Evolutionary conservation across 805 yeast species (phyloP).

Genomic region (Candida michaelii): DNA sequence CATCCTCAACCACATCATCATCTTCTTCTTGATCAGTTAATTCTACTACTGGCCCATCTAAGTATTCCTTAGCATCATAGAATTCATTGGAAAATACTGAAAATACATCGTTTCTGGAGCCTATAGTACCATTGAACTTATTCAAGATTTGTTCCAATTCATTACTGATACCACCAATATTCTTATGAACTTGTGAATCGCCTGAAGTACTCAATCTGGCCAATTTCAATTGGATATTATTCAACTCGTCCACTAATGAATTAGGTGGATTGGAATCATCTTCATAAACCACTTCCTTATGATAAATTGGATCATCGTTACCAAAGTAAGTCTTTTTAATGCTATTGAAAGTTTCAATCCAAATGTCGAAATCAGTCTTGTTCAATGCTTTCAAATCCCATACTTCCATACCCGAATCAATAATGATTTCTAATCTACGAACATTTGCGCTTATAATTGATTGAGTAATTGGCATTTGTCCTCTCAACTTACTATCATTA

Average conservation of each 20-base stretch:
- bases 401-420: slow-evolving; percentile 93
- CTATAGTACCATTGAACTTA: slow-evolving; percentile 13
- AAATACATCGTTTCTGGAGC: slow-evolving; percentile 20
- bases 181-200: background rate
- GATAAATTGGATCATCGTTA: slow-evolving; percentile 7
- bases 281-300: slow-evolving; percentile 14
- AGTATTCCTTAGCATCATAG: slow-evolving; percentile 66
- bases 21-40: slow-evolving; percentile 22
- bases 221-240: slow-evolving; percentile 15
- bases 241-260: slow-evolving; percentile 19
- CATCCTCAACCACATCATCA: slow-evolving; percentile 17
- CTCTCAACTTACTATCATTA: slow-evolving; percentile 72
- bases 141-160: slow-evolving; percentile 21
- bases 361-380: slow-evolving; percentile 65
- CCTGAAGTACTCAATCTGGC: slow-evolving; percentile 1
- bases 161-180: slow-evolving; percentile 12
- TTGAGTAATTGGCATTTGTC: slow-evolving; percentile 84
- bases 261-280: slow-evolving; percentile 3
- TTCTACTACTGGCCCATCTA: slow-evolving; percentile 60
- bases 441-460: slow-evolving; percentile 81
- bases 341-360: slow-evolving; percentile 79
- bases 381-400: slow-evolving; percentile 81
- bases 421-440: slow-evolving; percentile 63
- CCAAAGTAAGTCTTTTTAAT: slow-evolving; percentile 32
- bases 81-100: slow-evolving; percentile 33